These are phyloP conservation scores for Acer saccharum DNA, from an alignment of 345 rosid genomes.

Conservation along the genomic window DNA sequence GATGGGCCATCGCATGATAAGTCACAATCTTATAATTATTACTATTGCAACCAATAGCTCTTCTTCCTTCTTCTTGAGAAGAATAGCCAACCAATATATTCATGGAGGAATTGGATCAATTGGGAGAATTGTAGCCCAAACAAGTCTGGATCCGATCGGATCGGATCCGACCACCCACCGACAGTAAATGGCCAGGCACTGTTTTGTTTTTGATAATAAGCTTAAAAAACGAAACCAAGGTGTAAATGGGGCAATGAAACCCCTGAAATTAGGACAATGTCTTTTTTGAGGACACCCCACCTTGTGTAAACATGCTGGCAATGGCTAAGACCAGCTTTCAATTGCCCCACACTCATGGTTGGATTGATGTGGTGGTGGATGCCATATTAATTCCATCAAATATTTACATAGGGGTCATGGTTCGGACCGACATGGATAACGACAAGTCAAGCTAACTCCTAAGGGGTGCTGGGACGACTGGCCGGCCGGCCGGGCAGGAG, in stretches of 20 bases:
- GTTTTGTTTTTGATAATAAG: not conserved
- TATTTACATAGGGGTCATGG: conserved; percentile 1
- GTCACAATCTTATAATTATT: conserved; percentile 40
- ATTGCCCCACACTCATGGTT: conserved; percentile 43
- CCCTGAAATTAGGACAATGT: conserved; percentile 53
- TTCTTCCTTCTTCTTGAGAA: not conserved
- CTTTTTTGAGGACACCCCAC: conserved; percentile 45
- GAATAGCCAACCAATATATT: too few relatives aligned
- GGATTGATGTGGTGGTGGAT: conserved; percentile 44
- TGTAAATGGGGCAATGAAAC: conserved; percentile 38
- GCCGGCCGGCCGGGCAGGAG: not conserved
- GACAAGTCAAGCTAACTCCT: conserved; percentile 29
- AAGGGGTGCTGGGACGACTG: not conserved
- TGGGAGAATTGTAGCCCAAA: conserved; percentile 11
- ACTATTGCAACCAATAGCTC: not conserved
- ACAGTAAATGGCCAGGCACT: conserved; percentile 29
- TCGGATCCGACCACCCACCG: conserved; percentile 47
- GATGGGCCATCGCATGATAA: conserved; percentile 37
- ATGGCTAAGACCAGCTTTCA: conserved; percentile 38
- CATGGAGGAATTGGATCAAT: conserved; percentile 11
- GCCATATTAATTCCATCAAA: not conserved
- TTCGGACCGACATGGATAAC: conserved; percentile 38
- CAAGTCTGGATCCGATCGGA: not conserved
- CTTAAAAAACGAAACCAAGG: not conserved
- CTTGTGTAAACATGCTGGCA: conserved; percentile 36